These are phyloP conservation scores for Guadua angustifolia DNA, from an alignment of 176 grass and related monocot species.

Conservation along the genomic window DNA sequence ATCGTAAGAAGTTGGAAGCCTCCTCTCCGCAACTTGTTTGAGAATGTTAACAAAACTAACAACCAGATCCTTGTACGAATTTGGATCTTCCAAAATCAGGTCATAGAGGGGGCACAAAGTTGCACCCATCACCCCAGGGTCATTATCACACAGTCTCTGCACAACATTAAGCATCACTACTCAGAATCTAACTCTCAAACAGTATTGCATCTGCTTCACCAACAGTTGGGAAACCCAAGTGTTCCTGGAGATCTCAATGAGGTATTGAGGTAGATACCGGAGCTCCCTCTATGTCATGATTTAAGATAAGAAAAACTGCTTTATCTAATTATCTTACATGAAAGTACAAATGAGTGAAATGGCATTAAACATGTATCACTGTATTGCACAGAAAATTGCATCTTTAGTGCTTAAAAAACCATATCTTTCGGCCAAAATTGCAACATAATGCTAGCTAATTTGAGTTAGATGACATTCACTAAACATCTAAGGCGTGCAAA, in stretches of 20 bases:
- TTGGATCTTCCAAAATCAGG: constrained; percentile 86
- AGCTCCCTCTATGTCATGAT: not conserved
- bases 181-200: constrained; percentile 20
- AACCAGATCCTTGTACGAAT: constrained; percentile 91
- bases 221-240: not conserved
- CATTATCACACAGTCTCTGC: constrained; percentile 94
- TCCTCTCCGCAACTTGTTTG: constrained; percentile 97
- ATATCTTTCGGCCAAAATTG: not conserved
- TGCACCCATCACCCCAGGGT: constrained; percentile 98
- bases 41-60: constrained; percentile 97
- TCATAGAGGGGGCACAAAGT: constrained; percentile 90
- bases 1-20: constrained; percentile 92
- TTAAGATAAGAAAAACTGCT: not conserved
- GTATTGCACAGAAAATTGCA: not conserved
- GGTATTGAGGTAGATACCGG: not conserved
- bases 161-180: constrained; percentile 27
- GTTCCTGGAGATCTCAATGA: not conserved
- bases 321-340: not conserved
- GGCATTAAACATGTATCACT: not conserved
- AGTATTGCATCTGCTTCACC: not conserved
- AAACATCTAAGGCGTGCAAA: not conserved
- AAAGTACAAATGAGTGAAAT: not conserved
- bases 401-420: not conserved
- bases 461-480: not conserved
- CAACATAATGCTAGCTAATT: not conserved